phyloP scores from a whole-genome alignment of 148 eudicot species.

The Cornus kousa region DNA sequence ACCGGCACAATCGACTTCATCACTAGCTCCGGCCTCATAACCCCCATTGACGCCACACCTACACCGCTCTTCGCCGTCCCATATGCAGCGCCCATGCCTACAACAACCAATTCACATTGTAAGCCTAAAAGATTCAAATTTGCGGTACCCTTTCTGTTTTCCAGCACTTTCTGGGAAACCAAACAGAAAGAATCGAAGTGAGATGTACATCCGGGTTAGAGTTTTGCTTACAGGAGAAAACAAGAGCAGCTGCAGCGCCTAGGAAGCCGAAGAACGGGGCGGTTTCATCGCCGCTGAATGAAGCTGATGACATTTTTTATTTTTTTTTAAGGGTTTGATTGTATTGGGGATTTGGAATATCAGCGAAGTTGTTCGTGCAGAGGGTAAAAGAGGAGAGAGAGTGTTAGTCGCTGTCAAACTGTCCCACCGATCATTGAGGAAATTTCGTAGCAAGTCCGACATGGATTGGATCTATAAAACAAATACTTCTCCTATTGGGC shows the following conservation, averaged over 20 bases:
- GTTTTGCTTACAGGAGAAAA: constrained; percentile 20
- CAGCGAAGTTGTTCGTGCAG: neutral
- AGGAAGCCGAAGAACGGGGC: constrained; percentile 27
- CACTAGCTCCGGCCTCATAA: constrained; percentile 25
- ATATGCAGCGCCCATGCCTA: constrained; percentile 26
- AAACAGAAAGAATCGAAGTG: neutral
- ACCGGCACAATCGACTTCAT: constrained; percentile 28
- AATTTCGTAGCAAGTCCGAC: too few relatives aligned
- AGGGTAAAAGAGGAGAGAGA: neutral
- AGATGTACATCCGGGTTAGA: neutral
- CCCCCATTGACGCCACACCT: constrained; percentile 28
- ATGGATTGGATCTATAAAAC: too few relatives aligned
- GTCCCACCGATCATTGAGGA: too few relatives aligned
- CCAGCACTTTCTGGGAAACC: neutral
- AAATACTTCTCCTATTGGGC: too few relatives aligned
- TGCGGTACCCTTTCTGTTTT: neutral
- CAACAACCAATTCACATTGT: neutral
- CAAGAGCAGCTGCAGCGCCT: constrained; percentile 20
- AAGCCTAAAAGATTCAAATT: neutral
- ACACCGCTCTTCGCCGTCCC: constrained; percentile 30
- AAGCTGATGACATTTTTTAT: constrained; percentile 10
- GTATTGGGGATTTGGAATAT: neutral
- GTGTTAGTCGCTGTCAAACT: too few relatives aligned
- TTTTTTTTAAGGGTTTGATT: neutral
- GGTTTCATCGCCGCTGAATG: constrained; percentile 20